Base-by-base conservation (phyloP, 2,329 filamentous ascomycete species). In the Claviceps purpurea region DNA sequence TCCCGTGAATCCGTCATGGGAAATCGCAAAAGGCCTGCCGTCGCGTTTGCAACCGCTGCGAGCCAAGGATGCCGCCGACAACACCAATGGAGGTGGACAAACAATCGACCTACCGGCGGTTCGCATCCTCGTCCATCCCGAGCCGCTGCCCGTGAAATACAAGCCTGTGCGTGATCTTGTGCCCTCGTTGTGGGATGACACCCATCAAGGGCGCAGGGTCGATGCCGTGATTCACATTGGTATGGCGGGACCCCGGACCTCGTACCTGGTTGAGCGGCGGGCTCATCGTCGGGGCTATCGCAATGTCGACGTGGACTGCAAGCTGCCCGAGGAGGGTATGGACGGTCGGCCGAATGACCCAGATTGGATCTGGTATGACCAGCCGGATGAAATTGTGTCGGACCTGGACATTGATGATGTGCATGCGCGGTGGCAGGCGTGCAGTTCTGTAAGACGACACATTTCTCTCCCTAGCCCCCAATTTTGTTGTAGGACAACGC, bases 221-320 rank as follows among this genome's bases (percentile, higher is more conserved):
- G 85, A 94, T 65, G 68, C 85, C 34, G 74, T 82, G 22, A 65
- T 95, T 4, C 88, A 94, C 65, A 85, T 94, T 50, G 89, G 89
- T 56, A 89, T 94, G 77, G 86, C 87, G 64, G 63, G 85, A 65
- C 61, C 78, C 69, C 58, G 75, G 65, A 59, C 80, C 14, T 66
- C 79, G 59, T 94, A 91, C 64, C 77, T 78, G 11, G 71, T 91
- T 8, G 89, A 95, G 70, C 75, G 78, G 11, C 72, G 77, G 39
- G 87, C 78, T 0, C 84, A 87, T 61, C 77, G 85, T 40, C 81
- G 87, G 59, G 84, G 84, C 4, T 95, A 94, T 67, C 68, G 70
- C 18, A 75, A 84, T 59, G 70, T 70, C 20, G 89, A 94, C 63
- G 78, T 89, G n/a, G 81, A 89, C 58, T 79, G 77, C 4, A 69